A percentile compares a stretch with the other conserved stretches of the same genome.
Evolutionary conservation across 2,329 filamentous ascomycete species (phyloP).

Genomic region (Penicillium sp.): DNA sequence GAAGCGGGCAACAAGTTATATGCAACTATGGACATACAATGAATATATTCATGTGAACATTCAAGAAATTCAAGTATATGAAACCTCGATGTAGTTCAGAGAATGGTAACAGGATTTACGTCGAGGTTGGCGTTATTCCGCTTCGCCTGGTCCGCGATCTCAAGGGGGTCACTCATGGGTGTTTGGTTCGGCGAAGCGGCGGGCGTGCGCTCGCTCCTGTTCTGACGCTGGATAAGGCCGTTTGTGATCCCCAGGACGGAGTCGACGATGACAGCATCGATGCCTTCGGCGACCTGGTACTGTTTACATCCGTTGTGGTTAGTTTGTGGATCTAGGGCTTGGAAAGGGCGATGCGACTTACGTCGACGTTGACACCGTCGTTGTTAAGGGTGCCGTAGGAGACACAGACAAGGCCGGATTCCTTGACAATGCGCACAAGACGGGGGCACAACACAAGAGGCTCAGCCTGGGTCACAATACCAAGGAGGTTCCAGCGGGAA

Average conservation of each 20-base stretch:
- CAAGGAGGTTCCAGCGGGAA: slow-evolving; percentile 87
- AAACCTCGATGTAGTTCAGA: slow-evolving; percentile 1
- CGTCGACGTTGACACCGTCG: slow-evolving; percentile 76
- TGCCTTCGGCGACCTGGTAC: slow-evolving; percentile 89
- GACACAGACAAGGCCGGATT: slow-evolving; percentile 87
- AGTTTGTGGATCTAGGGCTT: background rate
- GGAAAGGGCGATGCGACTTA: slow-evolving; percentile 42
- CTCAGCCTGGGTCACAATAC: slow-evolving; percentile 83
- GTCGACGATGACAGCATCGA: slow-evolving; percentile 97
- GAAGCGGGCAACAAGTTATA: slow-evolving; percentile 16
- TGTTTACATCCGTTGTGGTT: slow-evolving; percentile 32
- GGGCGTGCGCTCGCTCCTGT: slow-evolving; percentile 23
- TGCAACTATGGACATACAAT: slow-evolving; percentile 17
- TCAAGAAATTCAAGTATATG: background rate
- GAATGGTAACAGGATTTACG: slow-evolving; percentile 1
- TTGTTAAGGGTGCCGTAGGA: slow-evolving; percentile 93
- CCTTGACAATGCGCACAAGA: slow-evolving; percentile 87
- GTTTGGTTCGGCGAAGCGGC: slow-evolving; percentile 21
- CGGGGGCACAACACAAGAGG: slow-evolving; percentile 85
- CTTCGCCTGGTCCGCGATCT: slow-evolving; percentile 25
- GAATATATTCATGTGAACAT: slow-evolving; percentile 9
- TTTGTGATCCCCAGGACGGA: slow-evolving; percentile 89
- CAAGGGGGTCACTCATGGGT: slow-evolving; percentile 17
- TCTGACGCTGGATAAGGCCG: slow-evolving; percentile 61
- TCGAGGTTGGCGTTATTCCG: slow-evolving; percentile 10